Conservation (phyloP, 169 alveolate species). For the Ichthyophthirius multifiliis region DNA sequence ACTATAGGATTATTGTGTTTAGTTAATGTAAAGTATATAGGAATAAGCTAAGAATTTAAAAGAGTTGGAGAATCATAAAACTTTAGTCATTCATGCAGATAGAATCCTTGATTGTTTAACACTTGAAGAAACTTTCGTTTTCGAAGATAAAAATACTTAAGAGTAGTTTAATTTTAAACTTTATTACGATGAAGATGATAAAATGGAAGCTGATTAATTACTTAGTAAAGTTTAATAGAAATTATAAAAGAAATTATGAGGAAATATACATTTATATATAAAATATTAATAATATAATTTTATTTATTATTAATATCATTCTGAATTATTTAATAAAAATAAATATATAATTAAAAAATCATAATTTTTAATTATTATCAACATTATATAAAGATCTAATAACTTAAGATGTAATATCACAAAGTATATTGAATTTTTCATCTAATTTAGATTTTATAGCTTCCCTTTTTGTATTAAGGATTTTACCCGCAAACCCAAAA, state of each 20-base stretch:
- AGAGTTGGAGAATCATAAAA: constrained; percentile 1
- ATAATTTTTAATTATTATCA: too few species aligned
- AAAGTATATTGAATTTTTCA: not conserved
- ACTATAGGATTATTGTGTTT: constrained; percentile 13
- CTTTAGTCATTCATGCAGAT: constrained; percentile 34
- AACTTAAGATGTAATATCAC: not conserved
- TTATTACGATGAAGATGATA: constrained; percentile 43
- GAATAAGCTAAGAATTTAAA: not conserved
- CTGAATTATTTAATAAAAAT: too few species aligned
- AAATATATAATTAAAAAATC: too few species aligned
- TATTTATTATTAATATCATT: too few species aligned
- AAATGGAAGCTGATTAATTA: constrained; percentile 19
- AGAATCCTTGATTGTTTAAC: constrained; percentile 36
- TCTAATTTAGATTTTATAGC: not conserved
- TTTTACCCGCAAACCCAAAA: not conserved
- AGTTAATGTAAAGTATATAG: not conserved
- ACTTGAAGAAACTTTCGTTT: constrained; percentile 19
- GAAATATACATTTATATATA: too few species aligned
- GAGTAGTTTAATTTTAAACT: constrained; percentile 28
- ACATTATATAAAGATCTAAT: not conserved
- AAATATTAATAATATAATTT: too few species aligned
- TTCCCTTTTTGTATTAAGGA: not conserved
- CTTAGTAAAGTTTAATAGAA: constrained; percentile 12
- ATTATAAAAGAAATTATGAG: not conserved
- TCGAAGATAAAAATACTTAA: constrained; percentile 32